Base-by-base conservation (phyloP, 1,139 yeast genomes). In the Yamadazyma songkhlaensis region DNA sequence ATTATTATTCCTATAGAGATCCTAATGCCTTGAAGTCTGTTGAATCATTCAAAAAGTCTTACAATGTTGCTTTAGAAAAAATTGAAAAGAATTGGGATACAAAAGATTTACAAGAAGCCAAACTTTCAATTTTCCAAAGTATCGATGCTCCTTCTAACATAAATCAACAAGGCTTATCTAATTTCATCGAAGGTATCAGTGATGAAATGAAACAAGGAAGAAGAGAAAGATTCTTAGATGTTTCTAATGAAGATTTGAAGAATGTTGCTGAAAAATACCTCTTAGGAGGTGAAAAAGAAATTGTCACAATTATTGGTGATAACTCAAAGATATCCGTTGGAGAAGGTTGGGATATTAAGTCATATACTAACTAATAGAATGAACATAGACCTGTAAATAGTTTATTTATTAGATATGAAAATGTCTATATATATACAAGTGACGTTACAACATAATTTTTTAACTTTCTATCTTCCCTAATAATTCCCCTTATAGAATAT, bases 1-100 rank as follows among this genome's bases (percentile, higher is more conserved):
- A 85, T 36, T 89, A 76, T 63, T 94, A 84, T 62, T 88, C 97
- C 0, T 92, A 92, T 64, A 76, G 98, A 50, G 98, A 92, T 60
- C 98, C 98, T 12, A 82, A 87, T 46, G 88, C 97, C 0, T 57
- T 74, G 28, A 77, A 78, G 46, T 84, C 96, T 3, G 60, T 88
- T 11, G 63, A 70, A 6, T 75, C 84, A 1, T 85, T 86, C 56
- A 60, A 65, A 15, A 63, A 69, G n/a, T 73, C 88, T 3, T 81
- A 81, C 7, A 52, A 59, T 7, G 74, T 77, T 60, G 86, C 87
- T 1, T 48, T 73, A 13, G 60, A 67, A n/a, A 71, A 74, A 32
- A 64, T 67, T 30, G 67, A 80, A 67, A 43, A 43, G 1, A 47
- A 49, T 26, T 71, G 76, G 74, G 69, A 74, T 6, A 72, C 68